Evolutionary conservation across 306 rosid species (phyloP).

Genomic region (Prunus mongolica): DNA sequence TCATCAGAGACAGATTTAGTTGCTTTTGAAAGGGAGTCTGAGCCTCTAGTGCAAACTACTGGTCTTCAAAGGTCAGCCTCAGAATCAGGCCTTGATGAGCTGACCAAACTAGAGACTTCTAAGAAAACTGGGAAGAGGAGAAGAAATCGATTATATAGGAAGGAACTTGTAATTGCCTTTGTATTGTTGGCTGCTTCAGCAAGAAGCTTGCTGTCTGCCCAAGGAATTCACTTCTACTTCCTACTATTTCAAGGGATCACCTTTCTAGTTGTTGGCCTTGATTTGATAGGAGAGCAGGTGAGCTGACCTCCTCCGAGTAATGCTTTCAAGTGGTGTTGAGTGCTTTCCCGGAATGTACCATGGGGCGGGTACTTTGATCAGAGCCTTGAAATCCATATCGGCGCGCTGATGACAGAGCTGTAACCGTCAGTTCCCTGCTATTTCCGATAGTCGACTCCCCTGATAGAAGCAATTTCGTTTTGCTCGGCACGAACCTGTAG

Average conservation of each 20-base stretch:
- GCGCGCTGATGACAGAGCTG: constrained; percentile 16
- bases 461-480: constrained; percentile 34
- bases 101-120: constrained; percentile 59
- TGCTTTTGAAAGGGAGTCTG: constrained; percentile 64
- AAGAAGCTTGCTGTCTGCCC: constrained; percentile 93
- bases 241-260: constrained; percentile 90
- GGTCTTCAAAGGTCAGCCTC: constrained; percentile 73
- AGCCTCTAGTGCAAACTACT: constrained; percentile 47
- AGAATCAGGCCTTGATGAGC: constrained; percentile 83
- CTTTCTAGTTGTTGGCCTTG: constrained; percentile 92
- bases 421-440: constrained; percentile 19
- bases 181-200: constrained; percentile 79
- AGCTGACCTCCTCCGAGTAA: constrained; percentile 43
- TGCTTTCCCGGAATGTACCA: constrained; percentile 20
- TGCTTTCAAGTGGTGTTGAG: constrained; percentile 22
- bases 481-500: constrained; percentile 34
- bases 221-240: constrained; percentile 98
- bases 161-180: constrained; percentile 89
- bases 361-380: neutral
- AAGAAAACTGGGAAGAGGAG: constrained; percentile 61
- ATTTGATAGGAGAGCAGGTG: constrained; percentile 94
- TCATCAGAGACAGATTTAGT: constrained; percentile 90
- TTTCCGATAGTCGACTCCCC: constrained; percentile 30
- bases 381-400: constrained; percentile 5
- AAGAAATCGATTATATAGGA: constrained; percentile 83